These are phyloP conservation scores for Miscanthus lutarioriparius DNA, from an alignment of 176 grass and related monocot genomes.

Conservation along the genomic window DNA sequence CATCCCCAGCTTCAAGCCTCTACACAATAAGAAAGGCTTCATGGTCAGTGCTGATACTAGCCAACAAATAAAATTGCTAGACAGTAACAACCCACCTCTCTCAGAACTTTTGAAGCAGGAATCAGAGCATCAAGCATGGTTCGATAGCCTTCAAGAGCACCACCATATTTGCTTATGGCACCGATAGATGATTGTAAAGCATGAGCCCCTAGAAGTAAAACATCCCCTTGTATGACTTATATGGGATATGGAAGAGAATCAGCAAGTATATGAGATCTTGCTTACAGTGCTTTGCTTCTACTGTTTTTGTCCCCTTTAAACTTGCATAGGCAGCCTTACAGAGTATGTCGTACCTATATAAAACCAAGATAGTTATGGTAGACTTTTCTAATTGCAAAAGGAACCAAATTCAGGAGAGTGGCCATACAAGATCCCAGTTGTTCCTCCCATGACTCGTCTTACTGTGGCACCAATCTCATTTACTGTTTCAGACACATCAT, in stretches of 20 bases:
- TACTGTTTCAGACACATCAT: constrained; percentile 86
- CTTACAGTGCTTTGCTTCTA: constrained; percentile 53
- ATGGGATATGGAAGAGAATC: neutral
- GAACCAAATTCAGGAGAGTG: neutral
- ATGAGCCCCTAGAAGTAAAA: constrained; percentile 63
- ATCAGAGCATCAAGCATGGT: constrained; percentile 99
- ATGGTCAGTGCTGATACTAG: neutral
- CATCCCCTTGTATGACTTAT: neutral
- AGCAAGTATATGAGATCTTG: constrained; percentile 27
- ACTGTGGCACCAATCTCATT: constrained; percentile 92
- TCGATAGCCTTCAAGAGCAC: constrained; percentile 78
- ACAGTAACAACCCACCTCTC: constrained; percentile 45
- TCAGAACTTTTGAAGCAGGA: constrained; percentile 73
- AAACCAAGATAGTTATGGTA: constrained; percentile 3
- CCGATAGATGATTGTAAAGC: constrained; percentile 75
- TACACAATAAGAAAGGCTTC: constrained; percentile 24
- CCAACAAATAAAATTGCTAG: neutral
- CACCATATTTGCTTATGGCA: constrained; percentile 94
- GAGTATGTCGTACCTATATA: constrained; percentile 85
- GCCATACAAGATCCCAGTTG: constrained; percentile 84
- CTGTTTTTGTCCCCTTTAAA: constrained; percentile 37
- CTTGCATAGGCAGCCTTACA: constrained; percentile 98
- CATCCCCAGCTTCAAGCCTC: constrained; percentile 78
- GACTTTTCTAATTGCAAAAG: neutral
- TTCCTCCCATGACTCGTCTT: constrained; percentile 91